Base-by-base conservation (phyloP, 208 protist species). In the Leishmania arabica region DNA sequence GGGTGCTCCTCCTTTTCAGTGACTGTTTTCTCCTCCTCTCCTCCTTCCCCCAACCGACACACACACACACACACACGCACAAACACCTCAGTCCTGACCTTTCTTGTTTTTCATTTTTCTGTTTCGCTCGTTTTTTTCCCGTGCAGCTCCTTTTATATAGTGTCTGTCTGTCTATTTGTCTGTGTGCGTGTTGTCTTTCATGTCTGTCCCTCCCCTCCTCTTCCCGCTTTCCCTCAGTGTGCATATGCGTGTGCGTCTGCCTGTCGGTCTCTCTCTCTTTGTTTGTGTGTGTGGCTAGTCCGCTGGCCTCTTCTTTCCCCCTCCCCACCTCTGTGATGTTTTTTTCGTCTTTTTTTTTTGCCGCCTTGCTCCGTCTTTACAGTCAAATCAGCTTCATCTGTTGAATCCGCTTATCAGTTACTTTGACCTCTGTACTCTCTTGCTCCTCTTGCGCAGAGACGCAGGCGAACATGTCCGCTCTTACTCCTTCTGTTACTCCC, bases 91-190 rank as follows among this genome's bases (percentile, higher is more conserved):
- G 4, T 19, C 6, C 42, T n/a, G 13, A 11, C 0, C 49, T 65
- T 45, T 62, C 73, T 77, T 56, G 34, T 60, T 81, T 66, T 79
- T 65, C 19, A 42, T 62, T 69, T 51, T 74, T 21, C 64, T 75
- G 58, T 53, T 1, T 64, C 15, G 60, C 78, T 77, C 72, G 77
- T 78, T 79, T 77, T 76, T 49, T 37, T 37, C 49, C 62, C 21
- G 40, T 53, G 2, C 45, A 34, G 24, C 51, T 69, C 31, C 24
- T 24, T 40, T 70, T 53, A 42, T 79, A 45, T 42, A 42, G 0
- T 31, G 40, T 73, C 37, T 37, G 40, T 49, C 19, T 31, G 40
- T 54, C 37, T 37, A 21, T 62, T 7, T 75, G 15, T 75, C 11
- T 56, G 40, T 37, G 77, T 37, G 45, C 15, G 60, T 58, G 34